These are phyloP conservation scores for Clohesyomyces aquaticus DNA, from an alignment of 495 filamentous ascomycete species.

Conservation along the genomic window DNA sequence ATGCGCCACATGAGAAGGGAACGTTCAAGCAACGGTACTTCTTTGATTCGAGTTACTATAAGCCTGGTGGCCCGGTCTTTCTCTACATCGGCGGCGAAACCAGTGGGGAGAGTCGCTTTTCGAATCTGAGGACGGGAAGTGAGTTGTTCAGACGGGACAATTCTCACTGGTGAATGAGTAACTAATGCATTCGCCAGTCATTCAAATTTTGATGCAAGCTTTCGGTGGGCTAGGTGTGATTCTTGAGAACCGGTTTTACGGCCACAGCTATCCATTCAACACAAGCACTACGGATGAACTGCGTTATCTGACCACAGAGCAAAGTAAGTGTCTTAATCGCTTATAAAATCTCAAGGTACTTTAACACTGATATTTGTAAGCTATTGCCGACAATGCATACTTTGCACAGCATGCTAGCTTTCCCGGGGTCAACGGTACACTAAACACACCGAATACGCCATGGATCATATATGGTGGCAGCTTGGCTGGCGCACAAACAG, in stretches of 20 bases:
- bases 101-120: conserved; percentile 57
- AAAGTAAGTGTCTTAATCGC: conserved; percentile 47
- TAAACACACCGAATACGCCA: conserved; percentile 59
- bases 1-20: conserved; percentile 64
- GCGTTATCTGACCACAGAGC: conserved; percentile 74
- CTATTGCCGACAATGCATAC: conserved; percentile 70
- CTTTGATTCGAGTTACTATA: conserved; percentile 69
- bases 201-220: conserved; percentile 59
- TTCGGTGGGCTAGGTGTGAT: conserved; percentile 73
- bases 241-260: conserved; percentile 57
- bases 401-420: conserved; percentile 70
- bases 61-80: conserved; percentile 70
- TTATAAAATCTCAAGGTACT: too few species aligned
- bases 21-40: conserved; percentile 69
- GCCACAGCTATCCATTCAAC: conserved; percentile 30
- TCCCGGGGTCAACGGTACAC: conserved; percentile 59
- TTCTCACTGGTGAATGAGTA: background rate
- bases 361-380: conserved; percentile 38
- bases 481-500: conserved; percentile 72
- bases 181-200: conserved; percentile 39
- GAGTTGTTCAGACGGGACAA: background rate
- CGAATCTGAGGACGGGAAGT: conserved; percentile 38
- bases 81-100: conserved; percentile 69
- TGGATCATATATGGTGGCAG: conserved; percentile 74
- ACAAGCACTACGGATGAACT: conserved; percentile 57